Evolutionary conservation across 371 early-diverging fungal species (phyloP).

Genomic region (Apophysomyces elegans): DNA sequence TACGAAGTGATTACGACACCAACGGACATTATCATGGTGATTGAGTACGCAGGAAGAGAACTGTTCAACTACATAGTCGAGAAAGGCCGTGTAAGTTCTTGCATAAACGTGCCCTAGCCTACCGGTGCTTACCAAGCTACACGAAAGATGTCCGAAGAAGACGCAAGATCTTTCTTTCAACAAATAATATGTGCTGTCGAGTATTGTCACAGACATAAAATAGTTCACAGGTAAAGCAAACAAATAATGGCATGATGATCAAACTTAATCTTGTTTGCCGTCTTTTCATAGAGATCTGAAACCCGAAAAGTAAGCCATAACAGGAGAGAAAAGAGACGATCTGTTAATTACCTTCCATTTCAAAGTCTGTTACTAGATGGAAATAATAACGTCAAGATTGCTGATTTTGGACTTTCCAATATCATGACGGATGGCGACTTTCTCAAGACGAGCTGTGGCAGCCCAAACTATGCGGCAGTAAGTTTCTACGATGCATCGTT

Average conservation of each 20-base stretch:
- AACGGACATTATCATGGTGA: constrained; percentile 96
- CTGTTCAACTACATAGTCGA: constrained; percentile 97
- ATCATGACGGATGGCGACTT: constrained; percentile 96
- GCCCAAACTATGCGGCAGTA: constrained; percentile 86
- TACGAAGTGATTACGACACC: constrained; percentile 97
- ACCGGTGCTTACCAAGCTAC: not conserved
- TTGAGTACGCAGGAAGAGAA: constrained; percentile 97
- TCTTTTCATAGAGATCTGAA: constrained; percentile 72
- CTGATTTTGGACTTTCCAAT: constrained; percentile 97
- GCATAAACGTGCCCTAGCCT: not conserved
- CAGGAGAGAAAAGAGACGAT: not conserved
- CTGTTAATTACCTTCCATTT: not conserved
- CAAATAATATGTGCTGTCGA: constrained; percentile 98
- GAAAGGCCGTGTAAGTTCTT: constrained; percentile 74
- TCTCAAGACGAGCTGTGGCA: constrained; percentile 93
- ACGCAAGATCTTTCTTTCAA: constrained; percentile 92
- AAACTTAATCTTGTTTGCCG: constrained; percentile 6
- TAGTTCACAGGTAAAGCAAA: constrained; percentile 86
- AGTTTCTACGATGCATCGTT: constrained; percentile 19
- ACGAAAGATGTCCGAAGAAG: constrained; percentile 83
- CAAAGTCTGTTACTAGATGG: constrained; percentile 86
- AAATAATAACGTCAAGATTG: constrained; percentile 96
- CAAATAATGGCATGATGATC: not conserved
- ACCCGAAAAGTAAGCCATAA: constrained; percentile 69
- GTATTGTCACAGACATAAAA: constrained; percentile 97